Base-by-base conservation (phyloP, 768 basidiomycete species). In the Boletus insuetus region DNA sequence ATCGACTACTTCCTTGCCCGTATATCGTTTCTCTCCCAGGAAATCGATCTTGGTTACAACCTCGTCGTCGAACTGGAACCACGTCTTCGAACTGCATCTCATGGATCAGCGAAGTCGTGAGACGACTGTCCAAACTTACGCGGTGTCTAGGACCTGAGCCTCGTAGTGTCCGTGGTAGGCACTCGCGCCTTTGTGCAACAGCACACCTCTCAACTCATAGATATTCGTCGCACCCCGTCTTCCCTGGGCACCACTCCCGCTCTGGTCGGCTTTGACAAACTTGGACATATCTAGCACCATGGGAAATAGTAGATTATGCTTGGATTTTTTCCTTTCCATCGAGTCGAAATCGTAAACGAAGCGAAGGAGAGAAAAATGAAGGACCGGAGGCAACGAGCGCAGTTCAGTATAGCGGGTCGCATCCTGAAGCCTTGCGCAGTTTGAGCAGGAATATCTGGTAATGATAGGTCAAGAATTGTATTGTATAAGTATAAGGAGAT, bases 51-150 rank as follows among this genome's bases (percentile, higher is more conserved):
- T 81, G 0, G 84, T 85, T 5, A 96, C 91, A 5, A 73, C 71
- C 67, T 98, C 96, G 65, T 98, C 96, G 62, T 96, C 94, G 72
- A 93, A 98, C 56, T 88, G 85, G 66, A 86, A 95, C 95, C 96
- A 98, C 17, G 85, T 78, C 39, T 79, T 70, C 46, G 78, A 78
- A 48, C 89, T 92, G 55, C 35, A 31, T 43, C 46, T 35, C 37
- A 52, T n/a, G 26, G 17, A 46, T 60, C 22, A 61, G 52, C 17
- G 29, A 43, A 46, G 46, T 39, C 42, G 22, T 29, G 24, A 35
- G 29, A 42, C 10, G 19, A 17, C 39, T 16, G 20, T 31, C 14
- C 19, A 26, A 44, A 74, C 84, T 52, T 64, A 94, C 91, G 73
- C 71, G 20, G 73, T 72, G 66, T 94, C 90, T 62, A 84, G 84